Percentiles rank a stretch among this genome's conserved stretches.
phyloP scores from a whole-genome alignment of 2,329 filamentous ascomycete genomes.

The Plenodomus tracheiphilus region DNA sequence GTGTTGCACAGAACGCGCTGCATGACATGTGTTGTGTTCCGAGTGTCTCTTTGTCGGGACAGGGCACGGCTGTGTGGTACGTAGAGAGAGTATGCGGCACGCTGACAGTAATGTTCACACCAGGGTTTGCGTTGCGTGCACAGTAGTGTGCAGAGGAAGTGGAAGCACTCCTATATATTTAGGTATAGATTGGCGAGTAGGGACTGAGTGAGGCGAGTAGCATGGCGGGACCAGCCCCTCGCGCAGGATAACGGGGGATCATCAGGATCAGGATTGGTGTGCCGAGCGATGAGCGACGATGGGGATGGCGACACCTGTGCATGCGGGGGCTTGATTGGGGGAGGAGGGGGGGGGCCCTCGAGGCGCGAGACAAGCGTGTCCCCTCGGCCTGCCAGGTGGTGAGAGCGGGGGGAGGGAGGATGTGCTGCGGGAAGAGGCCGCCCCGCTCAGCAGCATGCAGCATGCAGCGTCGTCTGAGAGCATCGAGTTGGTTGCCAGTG shows the following conservation, averaged over 20 bases:
- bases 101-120: no score
- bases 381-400: no score
- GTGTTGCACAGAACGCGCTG: conserved; percentile 31
- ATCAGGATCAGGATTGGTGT: background rate
- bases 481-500: no score
- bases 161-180: no score
- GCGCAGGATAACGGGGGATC: background rate
- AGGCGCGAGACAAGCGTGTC: background rate
- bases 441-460: no score
- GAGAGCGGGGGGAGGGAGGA: background rate
- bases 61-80: background rate
- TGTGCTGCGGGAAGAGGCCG: background rate
- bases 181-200: no score
- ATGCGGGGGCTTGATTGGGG: conserved; percentile 3
- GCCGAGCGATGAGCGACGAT: background rate
- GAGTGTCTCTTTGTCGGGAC: background rate
- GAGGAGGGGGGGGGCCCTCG: conserved; percentile 25
- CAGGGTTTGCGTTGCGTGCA: no score
- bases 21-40: conserved; percentile 28
- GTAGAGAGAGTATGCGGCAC: no score
- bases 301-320: conserved; percentile 10
- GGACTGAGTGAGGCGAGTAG: background rate
- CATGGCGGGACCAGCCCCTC: background rate
- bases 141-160: no score
- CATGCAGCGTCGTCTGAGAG: no score